Evolutionary conservation across 2,329 filamentous ascomycete species (phyloP), one percentile per base, ranked within the genome.

Genomic region (Endothia cerciana): DNA sequence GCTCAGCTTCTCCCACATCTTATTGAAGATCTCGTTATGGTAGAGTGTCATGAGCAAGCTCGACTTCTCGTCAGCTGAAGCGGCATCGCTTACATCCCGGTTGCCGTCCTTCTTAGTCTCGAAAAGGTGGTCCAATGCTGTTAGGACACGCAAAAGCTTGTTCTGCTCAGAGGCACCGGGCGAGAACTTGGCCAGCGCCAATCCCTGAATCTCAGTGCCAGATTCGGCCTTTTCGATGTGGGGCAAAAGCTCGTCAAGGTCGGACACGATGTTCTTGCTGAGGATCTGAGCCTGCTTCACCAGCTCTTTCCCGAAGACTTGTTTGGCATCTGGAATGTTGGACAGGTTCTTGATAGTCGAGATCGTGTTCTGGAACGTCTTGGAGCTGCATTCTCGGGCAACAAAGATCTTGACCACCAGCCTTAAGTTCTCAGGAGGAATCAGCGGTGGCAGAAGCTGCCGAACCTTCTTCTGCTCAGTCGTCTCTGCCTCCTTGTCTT

Each of bases 341-440:
- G 94, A 98, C 53, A 99, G 85, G 74, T 98, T 97, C 81, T 97
- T 98, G 82, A 99, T 97, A n/a, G 96, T 96, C 19, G 94, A 95
- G 63, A 99, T 86, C 0, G 95, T 98, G 77, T 98, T 96, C 75
- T 95, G 92, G 84, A 99, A 99, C 0, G 95, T 98, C 82, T 97
- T 97, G 69, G 92, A 94, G 74, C 93, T 97, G 79, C 95, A 99
- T 77, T 99, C 95, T 59, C 94, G 91, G 69, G 94, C 94, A 53
- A 97, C 93, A 70, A 99, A 91, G 65, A 99, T 97, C 75, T 95
- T 95, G 72, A 98, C 92, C n/a, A 99, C 93, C 65, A 98, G 83
- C 66, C 91, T 92, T 65, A 99, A 85, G 75, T 98, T 97, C 74
- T 93, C 87, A 38, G 94, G 88, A 5, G 95, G 94, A 63, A 99